These are phyloP conservation scores for Nymphaea thermarum DNA, from an alignment of 164 flowering plant species.

Conservation along the genomic window DNA sequence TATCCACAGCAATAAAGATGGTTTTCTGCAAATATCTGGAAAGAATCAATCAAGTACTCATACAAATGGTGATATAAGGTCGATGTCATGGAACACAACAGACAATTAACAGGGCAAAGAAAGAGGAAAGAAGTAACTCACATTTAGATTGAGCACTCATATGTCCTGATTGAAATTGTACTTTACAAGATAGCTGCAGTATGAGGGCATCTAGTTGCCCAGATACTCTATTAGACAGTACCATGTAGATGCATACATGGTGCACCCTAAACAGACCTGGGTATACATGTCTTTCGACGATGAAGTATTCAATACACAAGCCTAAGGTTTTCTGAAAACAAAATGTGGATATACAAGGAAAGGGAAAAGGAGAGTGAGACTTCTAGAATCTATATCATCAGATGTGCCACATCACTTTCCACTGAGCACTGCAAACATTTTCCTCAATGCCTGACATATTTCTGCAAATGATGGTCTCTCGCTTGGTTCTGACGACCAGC, in stretches of 20 bases:
- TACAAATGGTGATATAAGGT: no score
- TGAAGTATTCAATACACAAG: not conserved
- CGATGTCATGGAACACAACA: not conserved
- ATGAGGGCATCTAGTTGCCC: not conserved
- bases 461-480: slow-evolving; percentile 82
- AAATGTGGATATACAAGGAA: not conserved
- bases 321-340: not conserved
- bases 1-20: slow-evolving; percentile 10
- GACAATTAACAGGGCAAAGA: not conserved
- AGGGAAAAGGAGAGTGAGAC: not conserved
- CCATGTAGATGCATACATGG: not conserved
- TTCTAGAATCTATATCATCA: not conserved
- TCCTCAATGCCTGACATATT: slow-evolving; percentile 80
- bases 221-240: not conserved
- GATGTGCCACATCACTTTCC: slow-evolving; percentile 34
- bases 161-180: no score
- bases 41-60: not conserved
- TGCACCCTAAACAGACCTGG: not conserved
- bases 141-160: no score
- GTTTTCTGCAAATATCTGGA: slow-evolving; percentile 13
- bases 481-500: slow-evolving; percentile 83
- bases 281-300: not conserved
- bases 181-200: no score
- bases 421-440: slow-evolving; percentile 87
- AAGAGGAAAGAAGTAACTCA: no score